phyloP scores from a whole-genome alignment of 2,329 filamentous ascomycete species.

The Hymenoscyphus repandus region DNA sequence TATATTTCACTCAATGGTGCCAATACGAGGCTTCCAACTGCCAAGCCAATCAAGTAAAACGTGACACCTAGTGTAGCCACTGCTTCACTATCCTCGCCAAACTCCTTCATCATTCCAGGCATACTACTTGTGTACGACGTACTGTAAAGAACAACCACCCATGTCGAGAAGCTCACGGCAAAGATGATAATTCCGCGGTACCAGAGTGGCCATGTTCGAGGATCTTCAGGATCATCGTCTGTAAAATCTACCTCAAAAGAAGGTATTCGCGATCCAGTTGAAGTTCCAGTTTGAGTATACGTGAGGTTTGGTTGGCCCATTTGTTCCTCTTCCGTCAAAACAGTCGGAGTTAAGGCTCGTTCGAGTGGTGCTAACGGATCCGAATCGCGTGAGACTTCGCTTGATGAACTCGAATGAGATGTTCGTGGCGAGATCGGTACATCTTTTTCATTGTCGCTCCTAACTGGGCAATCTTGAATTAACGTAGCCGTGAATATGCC shows the following conservation, averaged over 20 bases:
- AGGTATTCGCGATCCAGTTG: constrained; percentile 41
- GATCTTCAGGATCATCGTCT: constrained; percentile 57
- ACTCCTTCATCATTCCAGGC: constrained; percentile 63
- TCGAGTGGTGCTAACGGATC: constrained; percentile 35
- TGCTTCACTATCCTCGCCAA: constrained; percentile 50
- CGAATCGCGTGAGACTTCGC: constrained; percentile 20
- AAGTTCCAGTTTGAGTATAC: constrained; percentile 37
- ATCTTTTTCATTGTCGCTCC: constrained; percentile 18
- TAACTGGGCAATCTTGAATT: constrained; percentile 6
- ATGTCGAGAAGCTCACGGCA: constrained; percentile 33
- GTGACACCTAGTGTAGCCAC: constrained; percentile 72
- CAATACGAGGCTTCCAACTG: constrained; percentile 63
- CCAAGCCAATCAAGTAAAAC: constrained; percentile 71
- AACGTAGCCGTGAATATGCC: constrained; percentile 2
- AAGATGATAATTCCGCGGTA: constrained; percentile 35
- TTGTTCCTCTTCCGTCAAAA: constrained; percentile 37
- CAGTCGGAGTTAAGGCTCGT: constrained; percentile 34
- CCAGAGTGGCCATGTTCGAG: constrained; percentile 61
- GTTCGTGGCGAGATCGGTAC: constrained; percentile 12
- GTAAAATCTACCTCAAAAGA: constrained; percentile 72
- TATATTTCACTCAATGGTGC: constrained; percentile 71
- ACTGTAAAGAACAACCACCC: constrained; percentile 59
- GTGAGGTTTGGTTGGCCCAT: constrained; percentile 32
- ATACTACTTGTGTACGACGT: constrained; percentile 74
- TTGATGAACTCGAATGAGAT: constrained; percentile 13